phyloP scores from a whole-genome alignment of 352 stramenopile genomes.

The Phytophthora citrophthora region DNA sequence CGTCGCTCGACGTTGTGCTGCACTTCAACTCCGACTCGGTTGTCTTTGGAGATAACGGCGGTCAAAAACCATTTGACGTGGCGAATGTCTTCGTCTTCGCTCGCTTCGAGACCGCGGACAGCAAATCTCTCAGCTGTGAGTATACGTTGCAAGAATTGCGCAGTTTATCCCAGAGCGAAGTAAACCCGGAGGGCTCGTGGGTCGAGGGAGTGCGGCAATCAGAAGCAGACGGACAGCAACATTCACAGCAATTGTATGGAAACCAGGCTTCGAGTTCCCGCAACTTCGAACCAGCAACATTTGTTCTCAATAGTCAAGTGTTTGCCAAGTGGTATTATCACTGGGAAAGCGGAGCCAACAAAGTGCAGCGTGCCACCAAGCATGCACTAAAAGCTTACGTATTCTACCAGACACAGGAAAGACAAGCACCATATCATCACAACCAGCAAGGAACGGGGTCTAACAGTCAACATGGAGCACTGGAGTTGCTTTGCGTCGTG shows the following conservation, averaged over 20 bases:
- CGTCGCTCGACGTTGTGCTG: constrained; percentile 50
- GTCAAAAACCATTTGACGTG: constrained; percentile 23
- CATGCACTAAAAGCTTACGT: constrained; percentile 67
- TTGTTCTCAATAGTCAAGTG: constrained; percentile 53
- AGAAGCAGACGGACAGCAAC: constrained; percentile 6
- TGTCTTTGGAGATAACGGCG: neutral
- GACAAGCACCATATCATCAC: neutral
- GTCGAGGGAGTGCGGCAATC: constrained; percentile 49
- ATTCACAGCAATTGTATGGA: constrained; percentile 20
- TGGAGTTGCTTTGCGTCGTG: constrained; percentile 45
- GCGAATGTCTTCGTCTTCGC: constrained; percentile 39
- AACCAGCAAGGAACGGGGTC: too few relatives aligned
- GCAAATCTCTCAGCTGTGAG: neutral
- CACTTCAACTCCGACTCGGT: constrained; percentile 11
- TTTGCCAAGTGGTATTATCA: constrained; percentile 70
- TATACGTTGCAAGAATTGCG: constrained; percentile 26
- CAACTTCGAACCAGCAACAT: constrained; percentile 13
- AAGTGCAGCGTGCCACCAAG: constrained; percentile 60
- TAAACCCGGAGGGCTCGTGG: constrained; percentile 65
- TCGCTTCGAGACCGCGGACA: constrained; percentile 43
- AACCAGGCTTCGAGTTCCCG: constrained; percentile 12
- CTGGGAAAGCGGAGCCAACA: constrained; percentile 67
- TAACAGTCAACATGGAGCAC: too few relatives aligned
- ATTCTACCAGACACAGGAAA: constrained; percentile 23
- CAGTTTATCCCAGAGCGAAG: constrained; percentile 55